phyloP scores from a whole-genome alignment of 371 early-diverging fungal species.

The Nematocida sp. region DNA sequence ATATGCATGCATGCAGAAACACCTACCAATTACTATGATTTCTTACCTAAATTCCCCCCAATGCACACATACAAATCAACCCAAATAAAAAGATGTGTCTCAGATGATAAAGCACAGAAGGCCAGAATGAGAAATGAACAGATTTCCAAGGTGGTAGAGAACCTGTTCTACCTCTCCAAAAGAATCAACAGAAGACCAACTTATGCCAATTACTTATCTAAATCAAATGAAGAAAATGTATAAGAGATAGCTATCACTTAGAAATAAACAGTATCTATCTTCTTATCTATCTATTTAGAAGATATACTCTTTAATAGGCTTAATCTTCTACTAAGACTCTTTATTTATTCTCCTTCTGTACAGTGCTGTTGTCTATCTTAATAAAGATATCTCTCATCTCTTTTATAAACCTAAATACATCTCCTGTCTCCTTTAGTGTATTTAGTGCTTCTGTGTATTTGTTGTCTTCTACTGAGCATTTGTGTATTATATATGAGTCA shows the following conservation, averaged over 20 bases:
- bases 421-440: slow-evolving; percentile 4
- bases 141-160: slow-evolving; percentile 58
- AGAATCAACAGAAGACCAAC: not conserved
- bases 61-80: slow-evolving; percentile 63
- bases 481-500: slow-evolving; percentile 36
- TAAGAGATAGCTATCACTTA: too few species aligned
- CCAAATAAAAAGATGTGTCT: slow-evolving; percentile 42
- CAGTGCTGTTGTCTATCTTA: not conserved
- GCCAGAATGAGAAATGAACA: slow-evolving; percentile 62
- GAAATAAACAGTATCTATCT: too few species aligned
- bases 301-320: too few species aligned
- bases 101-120: slow-evolving; percentile 48
- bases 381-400: slow-evolving; percentile 23
- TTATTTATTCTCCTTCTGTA: not conserved
- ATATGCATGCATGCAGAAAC: slow-evolving; percentile 54
- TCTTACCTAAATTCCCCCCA: slow-evolving; percentile 63
- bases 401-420: slow-evolving; percentile 35
- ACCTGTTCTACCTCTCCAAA: slow-evolving; percentile 55
- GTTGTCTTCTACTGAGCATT: slow-evolving; percentile 19
- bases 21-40: slow-evolving; percentile 63
- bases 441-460: slow-evolving; percentile 12
- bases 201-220: slow-evolving; percentile 38
- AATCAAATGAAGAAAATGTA: too few species aligned
- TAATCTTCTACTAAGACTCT: too few species aligned
- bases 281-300: too few species aligned